phyloP scores from a whole-genome alignment of 805 yeast species.

The Candida saitoana region DNA sequence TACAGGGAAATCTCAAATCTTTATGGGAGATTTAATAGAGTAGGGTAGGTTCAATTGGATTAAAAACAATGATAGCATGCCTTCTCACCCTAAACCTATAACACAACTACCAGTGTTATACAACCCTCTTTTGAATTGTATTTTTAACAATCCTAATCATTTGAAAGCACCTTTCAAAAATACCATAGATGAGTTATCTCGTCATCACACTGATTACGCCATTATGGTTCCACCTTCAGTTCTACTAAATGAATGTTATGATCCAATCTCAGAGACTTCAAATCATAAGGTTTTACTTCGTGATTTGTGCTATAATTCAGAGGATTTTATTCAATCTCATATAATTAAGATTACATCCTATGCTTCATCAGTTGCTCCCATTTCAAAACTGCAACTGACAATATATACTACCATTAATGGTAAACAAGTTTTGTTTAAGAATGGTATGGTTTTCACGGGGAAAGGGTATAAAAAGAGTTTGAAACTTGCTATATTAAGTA shows the following conservation, averaged over 20 bases:
- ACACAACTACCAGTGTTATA: conserved; percentile 49
- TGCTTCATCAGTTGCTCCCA: conserved; percentile 20
- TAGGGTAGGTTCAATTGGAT: no score
- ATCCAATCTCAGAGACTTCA: conserved; percentile 20
- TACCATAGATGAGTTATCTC: conserved; percentile 40
- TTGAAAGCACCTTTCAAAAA: conserved; percentile 42
- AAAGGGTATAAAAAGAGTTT: conserved; percentile 53
- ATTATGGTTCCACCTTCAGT: conserved; percentile 62
- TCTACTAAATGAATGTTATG: conserved; percentile 34
- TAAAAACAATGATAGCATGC: conserved; percentile 6
- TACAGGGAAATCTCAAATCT: no score
- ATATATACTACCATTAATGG: conserved; percentile 53
- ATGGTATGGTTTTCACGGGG: conserved; percentile 51
- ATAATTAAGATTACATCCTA: conserved; percentile 38
- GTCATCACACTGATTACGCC: conserved; percentile 48
- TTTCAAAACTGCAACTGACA: conserved; percentile 34
- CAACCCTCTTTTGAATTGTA: conserved; percentile 61
- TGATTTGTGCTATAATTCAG: conserved; percentile 50
- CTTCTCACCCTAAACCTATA: conserved; percentile 10
- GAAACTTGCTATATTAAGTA: conserved; percentile 39
- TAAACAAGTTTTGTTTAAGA: conserved; percentile 52
- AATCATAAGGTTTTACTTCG: conserved; percentile 29
- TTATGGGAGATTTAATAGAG: no score
- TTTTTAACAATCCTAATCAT: conserved; percentile 58
- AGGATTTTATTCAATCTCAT: conserved; percentile 63